These are phyloP conservation scores for Chlamydomonas incerta DNA, from an alignment of 139 green algal genomes.

Conservation along the genomic window DNA sequence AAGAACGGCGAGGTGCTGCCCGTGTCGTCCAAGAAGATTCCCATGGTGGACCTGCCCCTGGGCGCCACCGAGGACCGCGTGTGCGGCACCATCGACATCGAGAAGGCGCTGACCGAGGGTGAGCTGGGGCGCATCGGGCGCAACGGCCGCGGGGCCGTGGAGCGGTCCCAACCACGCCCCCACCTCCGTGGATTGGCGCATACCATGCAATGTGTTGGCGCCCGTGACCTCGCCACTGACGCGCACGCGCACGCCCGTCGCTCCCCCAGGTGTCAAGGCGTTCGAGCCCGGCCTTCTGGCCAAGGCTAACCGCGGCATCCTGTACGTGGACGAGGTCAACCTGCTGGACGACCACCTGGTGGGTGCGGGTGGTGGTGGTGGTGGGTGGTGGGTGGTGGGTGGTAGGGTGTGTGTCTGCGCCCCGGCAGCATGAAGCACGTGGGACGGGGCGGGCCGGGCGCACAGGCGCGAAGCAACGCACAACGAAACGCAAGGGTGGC, in stretches of 20 bases:
- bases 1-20: constrained; percentile 73
- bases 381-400: too few species aligned
- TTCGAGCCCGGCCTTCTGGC: constrained; percentile 79
- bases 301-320: constrained; percentile 90
- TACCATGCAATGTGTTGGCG: too few species aligned
- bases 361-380: background rate
- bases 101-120: constrained; percentile 92
- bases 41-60: constrained; percentile 88
- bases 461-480: too few species aligned
- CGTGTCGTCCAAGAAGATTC: constrained; percentile 71
- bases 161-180: too few species aligned
- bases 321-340: constrained; percentile 91
- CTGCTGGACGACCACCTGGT: constrained; percentile 78
- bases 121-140: too few species aligned
- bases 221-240: too few species aligned
- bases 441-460: too few species aligned
- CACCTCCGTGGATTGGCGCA: too few species aligned
- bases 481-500: too few species aligned
- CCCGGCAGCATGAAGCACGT: too few species aligned
- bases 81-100: constrained; percentile 96
- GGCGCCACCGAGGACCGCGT: constrained; percentile 95
- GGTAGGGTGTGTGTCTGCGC: too few species aligned
- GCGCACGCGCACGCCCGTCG: background rate
- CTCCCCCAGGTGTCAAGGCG: constrained; percentile 62
- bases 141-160: too few species aligned